Evolutionary conservation across 495 filamentous ascomycete species (phyloP), one percentile per base, ranked within the genome.

Genomic region (Glarea lozoyensis): DNA sequence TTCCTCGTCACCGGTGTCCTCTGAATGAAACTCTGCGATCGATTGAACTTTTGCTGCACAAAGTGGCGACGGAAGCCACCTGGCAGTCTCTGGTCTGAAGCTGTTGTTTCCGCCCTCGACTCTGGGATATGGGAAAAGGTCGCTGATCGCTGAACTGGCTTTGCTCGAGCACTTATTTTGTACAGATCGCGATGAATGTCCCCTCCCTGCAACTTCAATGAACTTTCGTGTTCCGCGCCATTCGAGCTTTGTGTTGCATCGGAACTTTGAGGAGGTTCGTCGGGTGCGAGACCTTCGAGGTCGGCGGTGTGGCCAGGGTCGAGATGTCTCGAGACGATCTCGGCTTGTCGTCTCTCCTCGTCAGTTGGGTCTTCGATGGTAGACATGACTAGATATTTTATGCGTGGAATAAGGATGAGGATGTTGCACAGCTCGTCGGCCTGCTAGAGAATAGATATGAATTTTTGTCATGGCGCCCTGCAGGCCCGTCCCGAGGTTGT

Each of bases 171-270:
- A 0, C 84, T 83, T 79, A 88, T 94, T 30, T 84, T 80, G 59
- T 96, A 98, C 35, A 98, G 87, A 41, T 89, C 82, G 34, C 92
- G 72, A 17, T 88, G 94, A 23, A 95, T 83, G 56, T 98, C n/a
- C 92, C 92, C 92, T 17, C 92, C 92, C 50, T 94, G 89, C 36
- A 96, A 65, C 54, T 78, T 78, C 51, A 98, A 61, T 0, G 79
- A 81, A 11, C 76, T 80, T 45, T 78, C 71, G 22, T 65, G 47
- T 12, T 6, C 42, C 25, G 16, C n/a, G 10, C 16, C 37, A 42
- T 42, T 35, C n/a, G 18, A 22, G 10, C n/a, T 39, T 30, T 43
- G 36, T 23, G 35, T 33, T 11, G 27, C 37, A 54, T 9, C 56
- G 50, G 22, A 43, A 29, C n/a, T 45, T 21, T 18, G 47, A 16